These are phyloP conservation scores for Phytophthora tentaculata DNA, from an alignment of 352 stramenopile species.

Conservation along the genomic window DNA sequence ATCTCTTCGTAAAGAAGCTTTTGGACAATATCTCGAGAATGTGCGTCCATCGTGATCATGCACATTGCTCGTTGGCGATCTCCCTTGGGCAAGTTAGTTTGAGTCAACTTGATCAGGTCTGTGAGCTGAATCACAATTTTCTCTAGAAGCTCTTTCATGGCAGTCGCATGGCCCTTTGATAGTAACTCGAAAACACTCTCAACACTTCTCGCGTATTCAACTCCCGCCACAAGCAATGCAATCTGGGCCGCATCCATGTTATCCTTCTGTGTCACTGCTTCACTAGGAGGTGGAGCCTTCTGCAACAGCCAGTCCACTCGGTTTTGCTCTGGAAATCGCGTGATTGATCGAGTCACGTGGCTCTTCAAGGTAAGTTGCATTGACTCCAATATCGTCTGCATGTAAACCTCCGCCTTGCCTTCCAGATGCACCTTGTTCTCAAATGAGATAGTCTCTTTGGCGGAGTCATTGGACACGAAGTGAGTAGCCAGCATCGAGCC, in stretches of 20 bases:
- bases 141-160: slow-evolving; percentile 85
- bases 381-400: slow-evolving; percentile 91
- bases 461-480: slow-evolving; percentile 92
- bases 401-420: slow-evolving; percentile 97
- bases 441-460: slow-evolving; percentile 91
- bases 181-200: slow-evolving; percentile 79
- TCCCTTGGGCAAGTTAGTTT: slow-evolving; percentile 78
- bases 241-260: slow-evolving; percentile 93
- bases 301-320: slow-evolving; percentile 95
- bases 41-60: slow-evolving; percentile 95
- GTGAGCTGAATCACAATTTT: slow-evolving; percentile 91
- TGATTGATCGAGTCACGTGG: slow-evolving; percentile 88
- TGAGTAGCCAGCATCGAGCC: slow-evolving; percentile 72
- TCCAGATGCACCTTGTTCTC: slow-evolving; percentile 87
- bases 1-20: slow-evolving; percentile 92
- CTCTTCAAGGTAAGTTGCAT: slow-evolving; percentile 92
- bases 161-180: slow-evolving; percentile 72
- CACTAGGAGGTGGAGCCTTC: slow-evolving; percentile 43
- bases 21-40: slow-evolving; percentile 92
- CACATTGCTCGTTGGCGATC: slow-evolving; percentile 94
- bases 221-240: slow-evolving; percentile 88
- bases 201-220: slow-evolving; percentile 91
- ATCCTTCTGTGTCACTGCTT: slow-evolving; percentile 34
- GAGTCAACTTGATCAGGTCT: slow-evolving; percentile 93
- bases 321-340: slow-evolving; percentile 89